Conservation (phyloP, 2,329 filamentous ascomycete genomes). For the Calonectria hawksworthii region DNA sequence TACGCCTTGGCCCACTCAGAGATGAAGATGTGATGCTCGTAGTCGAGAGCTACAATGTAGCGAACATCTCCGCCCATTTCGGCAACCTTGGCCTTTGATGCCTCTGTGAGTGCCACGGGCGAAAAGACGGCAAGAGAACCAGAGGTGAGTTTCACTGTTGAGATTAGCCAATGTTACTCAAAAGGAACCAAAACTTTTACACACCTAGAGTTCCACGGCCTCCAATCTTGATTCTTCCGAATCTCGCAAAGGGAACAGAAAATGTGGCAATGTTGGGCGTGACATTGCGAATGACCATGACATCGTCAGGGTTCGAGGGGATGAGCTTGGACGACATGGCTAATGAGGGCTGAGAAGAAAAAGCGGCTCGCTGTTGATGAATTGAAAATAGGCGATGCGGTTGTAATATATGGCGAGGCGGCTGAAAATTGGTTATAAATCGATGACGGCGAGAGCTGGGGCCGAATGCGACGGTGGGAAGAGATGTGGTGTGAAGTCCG, state of each 20-base stretch:
- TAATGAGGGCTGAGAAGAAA: slow-evolving; percentile 32
- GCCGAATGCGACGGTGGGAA: background rate
- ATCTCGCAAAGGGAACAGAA: slow-evolving; percentile 87
- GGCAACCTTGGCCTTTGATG: slow-evolving; percentile 74
- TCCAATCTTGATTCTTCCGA: slow-evolving; percentile 84
- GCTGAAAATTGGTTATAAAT: background rate
- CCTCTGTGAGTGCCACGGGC: slow-evolving; percentile 85
- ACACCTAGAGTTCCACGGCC: slow-evolving; percentile 88
- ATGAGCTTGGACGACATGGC: slow-evolving; percentile 75
- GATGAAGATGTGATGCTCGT: slow-evolving; percentile 96
- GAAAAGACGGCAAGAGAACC: slow-evolving; percentile 91
- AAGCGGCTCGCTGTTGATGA: slow-evolving; percentile 16
- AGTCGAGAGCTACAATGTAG: slow-evolving; percentile 90
- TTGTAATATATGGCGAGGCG: background rate
- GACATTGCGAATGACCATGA: slow-evolving; percentile 92
- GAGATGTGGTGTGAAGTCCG: background rate
- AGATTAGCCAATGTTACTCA: slow-evolving; percentile 11
- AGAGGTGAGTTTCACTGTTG: slow-evolving; percentile 79
- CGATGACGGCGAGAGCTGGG: background rate
- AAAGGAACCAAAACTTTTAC: slow-evolving; percentile 29
- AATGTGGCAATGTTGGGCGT: slow-evolving; percentile 84
- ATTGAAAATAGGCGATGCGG: background rate
- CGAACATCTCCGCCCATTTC: slow-evolving; percentile 78
- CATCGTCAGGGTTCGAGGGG: slow-evolving; percentile 79
- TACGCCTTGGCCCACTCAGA: slow-evolving; percentile 86